These are phyloP conservation scores for Colletotrichum truncatum DNA, from an alignment of 2,329 filamentous ascomycete species.

Conservation along the genomic window DNA sequence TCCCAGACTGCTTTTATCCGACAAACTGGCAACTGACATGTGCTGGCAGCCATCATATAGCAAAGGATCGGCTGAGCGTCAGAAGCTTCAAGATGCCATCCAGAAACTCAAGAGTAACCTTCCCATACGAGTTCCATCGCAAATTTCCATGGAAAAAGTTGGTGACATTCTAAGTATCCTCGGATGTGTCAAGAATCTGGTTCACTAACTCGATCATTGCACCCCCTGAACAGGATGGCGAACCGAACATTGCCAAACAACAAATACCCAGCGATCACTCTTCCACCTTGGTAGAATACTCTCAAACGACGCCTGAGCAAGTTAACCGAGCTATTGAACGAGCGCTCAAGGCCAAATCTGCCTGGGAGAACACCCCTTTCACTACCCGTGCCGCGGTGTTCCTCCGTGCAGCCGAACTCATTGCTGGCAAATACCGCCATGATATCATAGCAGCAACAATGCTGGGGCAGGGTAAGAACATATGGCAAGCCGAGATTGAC, in stretches of 20 bases:
- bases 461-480: conserved; percentile 97
- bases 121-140: not conserved
- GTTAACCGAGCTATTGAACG: conserved; percentile 83
- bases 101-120: not conserved
- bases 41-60: not conserved
- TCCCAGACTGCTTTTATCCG: not conserved
- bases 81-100: not conserved
- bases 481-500: conserved; percentile 98
- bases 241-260: not conserved
- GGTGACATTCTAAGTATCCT: fast-evolving
- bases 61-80: not conserved
- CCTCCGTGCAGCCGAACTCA: conserved; percentile 92
- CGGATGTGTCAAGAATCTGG: not conserved
- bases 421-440: conserved; percentile 92
- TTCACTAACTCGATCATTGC: not conserved
- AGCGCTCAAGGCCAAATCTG: conserved; percentile 82
- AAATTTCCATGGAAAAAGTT: not conserved
- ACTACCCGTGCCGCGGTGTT: conserved; percentile 92
- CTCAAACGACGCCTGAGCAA: conserved; percentile 79
- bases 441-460: conserved; percentile 96
- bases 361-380: conserved; percentile 89
- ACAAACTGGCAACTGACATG: conserved; percentile 49
- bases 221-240: not conserved
- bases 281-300: conserved; percentile 81
- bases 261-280: conserved; percentile 75